Evolutionary conservation across 2,329 filamentous ascomycete genomes (phyloP), one percentile per base, ranked within the genome.

Genomic region (Trichophyton mentagrophytes): DNA sequence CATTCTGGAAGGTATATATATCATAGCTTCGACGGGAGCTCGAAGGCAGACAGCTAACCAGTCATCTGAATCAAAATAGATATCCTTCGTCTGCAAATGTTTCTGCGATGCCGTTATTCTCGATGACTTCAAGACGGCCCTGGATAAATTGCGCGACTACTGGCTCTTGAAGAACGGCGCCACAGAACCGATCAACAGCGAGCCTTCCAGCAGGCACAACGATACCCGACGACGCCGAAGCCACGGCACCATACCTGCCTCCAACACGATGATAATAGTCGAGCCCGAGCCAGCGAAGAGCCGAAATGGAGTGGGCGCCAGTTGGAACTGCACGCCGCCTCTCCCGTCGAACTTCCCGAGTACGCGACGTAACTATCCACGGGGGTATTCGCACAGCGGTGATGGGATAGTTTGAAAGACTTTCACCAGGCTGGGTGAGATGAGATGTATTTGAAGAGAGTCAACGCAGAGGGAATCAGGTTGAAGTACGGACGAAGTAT

Each of bases 31-130:
- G 3, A 20, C 22, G 22, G 40, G 7, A 20, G 4, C 58, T 33
- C 3, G 3, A 33, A 40, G 20, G 9, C 15, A 13, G 22, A 44
- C 27, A 55, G 36, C 57, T 60, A 30, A 62, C 20, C 22, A 36
- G 6, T 15, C 4, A 6, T 8, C 30, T 20, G 47, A 17, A 6
- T 7, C 7, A 47, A 17, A 25, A n/a, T 25, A 73, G 72, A 68
- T 85, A 9, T 78, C 80, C 0, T 82, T 85, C 53, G 79, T 85
- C 22, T 85, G 85, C 76, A 86, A 86, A 71, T 86, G 84, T 63
- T 76, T 86, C 55, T 85, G 83, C 20, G 84, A 87, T 67, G 83
- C 80, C 0, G 82, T 87, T 58, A 79, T 87, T 58, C 78, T 87
- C 9, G 84, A 87, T 66, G 84, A 87, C 66, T 87, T 87, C 78